Base-by-base conservation (phyloP, 345 rosid genomes). In the Eucalyptus sideroxylon region DNA sequence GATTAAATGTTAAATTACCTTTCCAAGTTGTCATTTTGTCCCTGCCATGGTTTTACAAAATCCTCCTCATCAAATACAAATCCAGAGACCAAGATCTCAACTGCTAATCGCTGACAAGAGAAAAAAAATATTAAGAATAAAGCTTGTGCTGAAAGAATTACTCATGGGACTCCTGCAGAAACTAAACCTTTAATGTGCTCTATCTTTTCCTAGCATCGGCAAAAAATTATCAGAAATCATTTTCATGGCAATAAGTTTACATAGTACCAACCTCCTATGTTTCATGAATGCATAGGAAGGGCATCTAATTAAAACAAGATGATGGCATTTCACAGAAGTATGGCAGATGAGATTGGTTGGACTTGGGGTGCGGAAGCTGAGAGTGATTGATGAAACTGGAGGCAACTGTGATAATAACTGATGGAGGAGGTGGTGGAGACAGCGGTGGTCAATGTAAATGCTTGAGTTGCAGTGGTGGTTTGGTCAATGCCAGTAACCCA, bases 1-100 rank as follows among this genome's bases (percentile, higher is more conserved):
- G 80, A 77, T 50, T 51, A 16, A 34, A 50, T n/a, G 56, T 10
- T 62, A 49, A 86, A 55, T 72, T 93, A 98, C 99, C 98, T 95
- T 93, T 98, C 98, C 95, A 96, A 87, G 93, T 94, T 96, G 94
- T 96, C 95, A 92, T 87, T 89, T 87, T 86, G 92, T 88, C 97
- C 99, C 93, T 97, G 95, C 99, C 99, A 98, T 80, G 99, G 99
- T 93, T 92, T 93, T 89, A 92, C 50, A 93, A 94, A 98, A 93
- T 98, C 99, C 59, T 93, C 97, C 91, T 92, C 93, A 3, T 93
- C 92, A 88, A 97, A 97, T 60, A 94, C 95, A 91, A 95, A 93
- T 51, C 99, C 99, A 89, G 98, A 93, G 86, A 97, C 90, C 93
- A 95, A 91, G 91, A 98, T 95, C 92, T 93, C 99, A 88, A 98